Evolutionary conservation across 306 rosid species (phyloP), one percentile per base, ranked within the genome.

Genomic region (Arachis hypogaea): DNA sequence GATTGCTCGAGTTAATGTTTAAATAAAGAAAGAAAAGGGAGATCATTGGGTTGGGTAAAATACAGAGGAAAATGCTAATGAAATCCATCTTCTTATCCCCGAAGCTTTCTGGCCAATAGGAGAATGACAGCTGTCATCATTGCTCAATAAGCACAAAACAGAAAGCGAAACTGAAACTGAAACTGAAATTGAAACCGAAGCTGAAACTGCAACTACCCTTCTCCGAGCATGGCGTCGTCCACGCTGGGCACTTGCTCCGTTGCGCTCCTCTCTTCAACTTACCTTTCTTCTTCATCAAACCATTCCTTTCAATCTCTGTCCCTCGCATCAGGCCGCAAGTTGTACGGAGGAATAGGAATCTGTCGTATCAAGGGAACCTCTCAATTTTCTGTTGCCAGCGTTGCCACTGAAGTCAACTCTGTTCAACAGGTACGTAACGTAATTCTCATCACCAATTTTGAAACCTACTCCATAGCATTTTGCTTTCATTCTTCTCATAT

Each of bases 361-460:
- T 88, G 75, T 40, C 86, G 89, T 28, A 74, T 69, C 50, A 91
- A 83, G 78, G 89, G 85, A 59, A 85, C 88, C 82, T 78, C 94
- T 82, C 89, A 56, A 67, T 85, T 88, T 62, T 83, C 92, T n/a
- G 91, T 88, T 50, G 72, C 87, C 43, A 91, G 79, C 84, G 97
- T 93, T 86, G 91, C 96, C 64, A 86, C 98, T 80, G 94, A 89
- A 82, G 82, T 93, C 30, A 88, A 82, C 94, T 69, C 96, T 65
- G 83, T 84, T 1, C 88, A 84, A 63, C 88, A 89, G 98, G 98
- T 89, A 67, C 7, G 77, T 69, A 22, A n/a, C 36, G 18, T 18
- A 18, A 18, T 18, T 18, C 18, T 11, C 38, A 33, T 56, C 11
- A 69, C 64, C 5, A 7, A 43, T 22, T 64, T 50, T 57, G 41